Conservation (phyloP, 306 rosid genomes). For the Rosa persica region DNA sequence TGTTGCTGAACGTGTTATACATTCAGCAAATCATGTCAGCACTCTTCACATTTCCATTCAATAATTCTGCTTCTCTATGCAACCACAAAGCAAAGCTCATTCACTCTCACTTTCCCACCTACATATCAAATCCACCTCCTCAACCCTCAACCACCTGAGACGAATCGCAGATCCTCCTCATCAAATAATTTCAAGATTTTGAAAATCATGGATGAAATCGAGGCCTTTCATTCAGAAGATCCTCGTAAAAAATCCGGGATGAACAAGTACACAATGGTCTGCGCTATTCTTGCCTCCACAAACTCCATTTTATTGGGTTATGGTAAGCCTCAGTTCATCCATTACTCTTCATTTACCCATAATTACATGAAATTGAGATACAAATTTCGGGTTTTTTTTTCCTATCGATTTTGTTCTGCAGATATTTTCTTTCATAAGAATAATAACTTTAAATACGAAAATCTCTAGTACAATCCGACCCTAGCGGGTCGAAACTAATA, state of each 20-base stretch:
- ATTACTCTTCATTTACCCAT: neutral
- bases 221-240: neutral
- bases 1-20: conserved; percentile 16
- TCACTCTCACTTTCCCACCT: conserved; percentile 30
- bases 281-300: conserved; percentile 77
- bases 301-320: conserved; percentile 80
- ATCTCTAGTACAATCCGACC: too few relatives aligned
- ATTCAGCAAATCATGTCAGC: conserved; percentile 19
- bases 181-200: neutral
- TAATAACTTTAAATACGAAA: too few relatives aligned
- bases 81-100: neutral
- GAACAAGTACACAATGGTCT: conserved; percentile 60
- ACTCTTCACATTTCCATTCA: conserved; percentile 3
- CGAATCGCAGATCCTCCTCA: neutral
- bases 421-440: conserved; percentile 31
- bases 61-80: conserved; percentile 3
- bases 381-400: neutral
- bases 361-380: too few relatives aligned
- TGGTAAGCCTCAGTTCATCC: conserved; percentile 36
- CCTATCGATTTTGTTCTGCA: neutral
- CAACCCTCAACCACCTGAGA: conserved; percentile 5
- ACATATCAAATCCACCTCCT: conserved; percentile 17
- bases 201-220: neutral
- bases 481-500: too few relatives aligned
- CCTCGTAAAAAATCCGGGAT: conserved; percentile 26